Base-by-base conservation (phyloP, 2,329 filamentous ascomycete species). In the Colletotrichum spinosum region DNA sequence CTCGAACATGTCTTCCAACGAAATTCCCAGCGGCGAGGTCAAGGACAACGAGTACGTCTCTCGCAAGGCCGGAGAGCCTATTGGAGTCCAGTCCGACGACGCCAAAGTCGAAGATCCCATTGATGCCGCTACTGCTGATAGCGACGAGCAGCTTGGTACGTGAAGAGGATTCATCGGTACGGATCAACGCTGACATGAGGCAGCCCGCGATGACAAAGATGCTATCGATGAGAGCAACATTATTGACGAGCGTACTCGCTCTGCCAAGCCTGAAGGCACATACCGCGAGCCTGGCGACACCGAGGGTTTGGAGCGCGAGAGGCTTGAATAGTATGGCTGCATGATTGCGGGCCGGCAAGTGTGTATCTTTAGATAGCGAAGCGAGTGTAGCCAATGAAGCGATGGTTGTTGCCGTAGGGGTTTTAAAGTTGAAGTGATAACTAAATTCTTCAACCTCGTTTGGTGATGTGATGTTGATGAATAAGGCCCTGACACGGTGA, bases 151-250 rank as follows among this genome's bases (percentile, higher is more conserved):
- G 58, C 72, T 80, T 6, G 74, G 77, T 79, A 71, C 44, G 72
- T 68, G n/a, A 7, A 1, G 2, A 12, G 0, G 1, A 11, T 7
- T 5, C n/a, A 2, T 4, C 15, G 15, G 15, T 1, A 6, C 4
- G 1, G 2, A 11, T 12, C 2, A n/a, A 1, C 2, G 11, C 12
- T 42, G 3, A 10, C 2, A 4, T 12, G 6, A 37, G 41, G 2
- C 37, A 79, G 78, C 65, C 6, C 72, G 71, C 4, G 77, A 79
- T 37, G 77, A 80, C 2, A 72, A 65, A 25, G 77, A 79, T 1
- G 78, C 77, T 2, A 79, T 80, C 42, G 75, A 80, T 41, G 57
- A 72, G 41, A 69, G 68, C 25, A 80, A 80, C 52, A 79, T 79
- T n/a, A 63, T 80, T 6, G 68, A 71, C 4, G 72, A 74, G 17